Base-by-base conservation (phyloP, 2,329 filamentous ascomycete species). In the Aspergillus nomiae region DNA sequence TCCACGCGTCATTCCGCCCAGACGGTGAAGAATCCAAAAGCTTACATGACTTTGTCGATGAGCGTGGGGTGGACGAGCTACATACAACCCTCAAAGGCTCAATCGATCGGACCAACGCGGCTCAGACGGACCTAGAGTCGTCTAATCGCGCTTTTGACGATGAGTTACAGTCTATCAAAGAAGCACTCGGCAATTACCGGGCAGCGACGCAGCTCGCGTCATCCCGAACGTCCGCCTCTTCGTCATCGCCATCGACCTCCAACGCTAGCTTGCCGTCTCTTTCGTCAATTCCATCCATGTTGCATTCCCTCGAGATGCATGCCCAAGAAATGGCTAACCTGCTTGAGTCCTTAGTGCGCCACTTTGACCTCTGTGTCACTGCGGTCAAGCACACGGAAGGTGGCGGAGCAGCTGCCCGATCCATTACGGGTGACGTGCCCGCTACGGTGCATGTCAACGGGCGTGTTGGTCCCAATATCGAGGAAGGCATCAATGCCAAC, bases 361-460 rank as follows among this genome's bases (percentile, higher is more conserved):
- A 98, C 78, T 97, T 97, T 74, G 94, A 98, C 76, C 87, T 96
- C 67, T 97, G 94, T 76, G 92, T 96, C 16, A 94, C 90, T 1
- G 94, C 94, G 0, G 90, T 97, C 50, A 91, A 93, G 63, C 92
- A 94, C 57, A 97, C 94, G 3, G 93, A 97, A 79, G 91, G 90
- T 34, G 91, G 89, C 6, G 88, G 88, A 14, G 90, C 88, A 53
- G 90, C 89, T 7, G 86, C 89, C 12, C 85, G 86, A 57, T 90
- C 87, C 66, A 90, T 82, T 48, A 78, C 88, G 0, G 89, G 89
- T 50, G 89, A 91, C 68, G 85, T 85, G 34, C 81, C 81, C 45
- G 77, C 86, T 76, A 72, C 84, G 75, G 70, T 86, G 73, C 65
- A 84, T 78, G 72, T 73, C 54, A 73, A 73, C 45, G 71, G 73